Base-by-base conservation (phyloP, 2,329 filamentous ascomycete genomes). In the Exophiala mesophila region DNA sequence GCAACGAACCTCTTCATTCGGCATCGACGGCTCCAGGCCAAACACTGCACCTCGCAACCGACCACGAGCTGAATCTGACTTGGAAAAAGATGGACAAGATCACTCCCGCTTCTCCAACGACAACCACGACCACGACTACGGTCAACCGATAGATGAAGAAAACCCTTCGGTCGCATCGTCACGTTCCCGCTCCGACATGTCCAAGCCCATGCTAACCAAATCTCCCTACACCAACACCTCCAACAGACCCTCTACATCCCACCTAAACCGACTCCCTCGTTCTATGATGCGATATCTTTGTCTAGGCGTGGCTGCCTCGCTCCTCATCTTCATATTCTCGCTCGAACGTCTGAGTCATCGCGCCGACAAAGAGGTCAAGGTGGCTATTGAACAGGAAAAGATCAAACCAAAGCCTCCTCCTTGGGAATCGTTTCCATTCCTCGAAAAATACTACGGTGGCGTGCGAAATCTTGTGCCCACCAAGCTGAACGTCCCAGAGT, bases 381-480 rank as follows among this genome's bases (percentile, higher is more conserved):
- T 74, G 38, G 74, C 76, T 21, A 71, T 72, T 34, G 40, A 53
- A 40, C 35, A 53, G 38, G 39, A 49, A 18, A 47, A 49, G 36
- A 41, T 46, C 8, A 47, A 32, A 49, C 59, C 20, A 49, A 60
- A 35, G 0, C 77, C 80, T 15, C 85, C 86, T 9, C 78, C 55
- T n/a, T 97, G 89, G 88, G 86, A 94, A 61, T 77, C 76, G 7
- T 97, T 94, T 60, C 79, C 81, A 0, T 94, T 95, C 57, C 64
- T 98, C 48, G 83, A 82, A 47, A 77, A 89, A 50, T 98, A 96
- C 61, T 92, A 96, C 61, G 90, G 88, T 10, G 92, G 92, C 1
- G 74, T 98, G 45, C 75, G 82, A 51, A 83, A 77, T 0, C 60
- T 98, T 48, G 77, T 85, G 0, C 65, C 78, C 0, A 67, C 80